Conservation (phyloP, 225 moss, liverwort and hornwort species). For the Neckera pumila region DNA sequence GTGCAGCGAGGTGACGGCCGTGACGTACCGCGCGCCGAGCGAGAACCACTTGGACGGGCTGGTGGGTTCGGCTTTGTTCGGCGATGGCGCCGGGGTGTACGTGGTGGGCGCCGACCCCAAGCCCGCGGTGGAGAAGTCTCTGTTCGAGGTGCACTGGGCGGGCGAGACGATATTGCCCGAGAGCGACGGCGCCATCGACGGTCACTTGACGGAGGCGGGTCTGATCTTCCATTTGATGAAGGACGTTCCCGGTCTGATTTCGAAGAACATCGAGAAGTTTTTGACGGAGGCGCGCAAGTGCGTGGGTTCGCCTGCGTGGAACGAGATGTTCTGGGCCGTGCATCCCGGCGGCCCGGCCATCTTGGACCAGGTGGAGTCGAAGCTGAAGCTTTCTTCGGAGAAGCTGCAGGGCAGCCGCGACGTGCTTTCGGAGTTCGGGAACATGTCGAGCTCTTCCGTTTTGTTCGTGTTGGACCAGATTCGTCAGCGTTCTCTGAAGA, state of each 20-base stretch:
- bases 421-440: neutral
- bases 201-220: constrained; percentile 30
- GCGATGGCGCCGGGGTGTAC: neutral
- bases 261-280: constrained; percentile 1
- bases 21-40: constrained; percentile 30
- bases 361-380: constrained; percentile 29
- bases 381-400: constrained; percentile 1
- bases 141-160: constrained; percentile 42
- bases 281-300: constrained; percentile 17
- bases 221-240: constrained; percentile 39
- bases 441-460: neutral
- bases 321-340: neutral
- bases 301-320: neutral
- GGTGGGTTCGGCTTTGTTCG: constrained; percentile 11
- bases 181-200: constrained; percentile 40
- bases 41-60: constrained; percentile 38
- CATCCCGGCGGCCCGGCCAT: neutral
- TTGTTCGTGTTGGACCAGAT: neutral
- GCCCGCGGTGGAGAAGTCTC: neutral
- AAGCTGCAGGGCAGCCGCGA: neutral
- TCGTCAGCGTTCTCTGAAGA: neutral
- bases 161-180: constrained; percentile 24
- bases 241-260: constrained; percentile 7
- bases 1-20: constrained; percentile 36
- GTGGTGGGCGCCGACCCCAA: constrained; percentile 33